Percentiles rank a stretch among this genome's conserved stretches.
These are phyloP conservation scores for Eruca vesicaria DNA, from an alignment of 441 rosid species.

Conservation along the genomic window DNA sequence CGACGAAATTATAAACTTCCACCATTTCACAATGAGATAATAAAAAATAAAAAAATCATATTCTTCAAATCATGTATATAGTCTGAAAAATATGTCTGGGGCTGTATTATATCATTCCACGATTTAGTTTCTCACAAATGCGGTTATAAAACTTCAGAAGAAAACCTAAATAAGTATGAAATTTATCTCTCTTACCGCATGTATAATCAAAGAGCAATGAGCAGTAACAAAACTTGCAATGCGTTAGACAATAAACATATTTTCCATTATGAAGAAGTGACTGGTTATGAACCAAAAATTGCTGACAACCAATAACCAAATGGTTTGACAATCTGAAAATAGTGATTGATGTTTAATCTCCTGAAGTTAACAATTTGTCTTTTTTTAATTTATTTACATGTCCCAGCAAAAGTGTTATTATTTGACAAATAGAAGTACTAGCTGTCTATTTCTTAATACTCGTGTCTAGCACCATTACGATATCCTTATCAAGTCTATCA, in stretches of 20 bases:
- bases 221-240: background rate
- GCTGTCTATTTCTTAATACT: constrained; percentile 43
- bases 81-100: background rate
- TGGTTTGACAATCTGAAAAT: constrained; percentile 5
- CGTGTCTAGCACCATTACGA: constrained; percentile 23
- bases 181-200: background rate
- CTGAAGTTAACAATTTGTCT: background rate
- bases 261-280: background rate
- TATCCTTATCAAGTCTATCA: constrained; percentile 40
- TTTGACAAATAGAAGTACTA: constrained; percentile 35
- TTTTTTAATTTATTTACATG: background rate
- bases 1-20: too few relatives aligned
- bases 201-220: background rate
- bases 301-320: constrained; percentile 12
- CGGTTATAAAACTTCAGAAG: background rate
- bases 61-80: background rate
- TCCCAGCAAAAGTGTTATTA: constrained; percentile 31
- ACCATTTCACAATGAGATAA: background rate
- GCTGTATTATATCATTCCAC: background rate
- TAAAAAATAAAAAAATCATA: too few relatives aligned
- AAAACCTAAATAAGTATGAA: background rate
- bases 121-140: background rate
- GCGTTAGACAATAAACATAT: background rate
- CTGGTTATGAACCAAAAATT: background rate
- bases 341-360: constrained; percentile 17